These are phyloP conservation scores for Diaporthe sp. DNA, from an alignment of 2,329 filamentous ascomycete species.

Conservation along the genomic window DNA sequence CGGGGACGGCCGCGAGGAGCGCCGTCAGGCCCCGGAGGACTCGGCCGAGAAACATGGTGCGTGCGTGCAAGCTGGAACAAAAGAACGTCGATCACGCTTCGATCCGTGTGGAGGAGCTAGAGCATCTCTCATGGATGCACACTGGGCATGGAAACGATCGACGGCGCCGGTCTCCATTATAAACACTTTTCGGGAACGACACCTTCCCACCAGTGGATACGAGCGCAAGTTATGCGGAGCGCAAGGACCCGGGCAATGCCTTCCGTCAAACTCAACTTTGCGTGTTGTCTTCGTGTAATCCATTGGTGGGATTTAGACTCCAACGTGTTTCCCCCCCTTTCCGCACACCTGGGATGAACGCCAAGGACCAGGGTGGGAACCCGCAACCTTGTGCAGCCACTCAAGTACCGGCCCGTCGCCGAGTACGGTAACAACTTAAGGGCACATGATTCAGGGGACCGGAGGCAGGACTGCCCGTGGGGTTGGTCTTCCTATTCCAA, in stretches of 20 bases:
- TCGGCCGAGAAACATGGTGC: slow-evolving; percentile 25
- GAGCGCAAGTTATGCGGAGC: background rate
- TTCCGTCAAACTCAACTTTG: background rate
- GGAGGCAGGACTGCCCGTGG: background rate
- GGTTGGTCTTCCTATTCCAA: background rate
- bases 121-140: too few relatives aligned
- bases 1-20: slow-evolving; percentile 36
- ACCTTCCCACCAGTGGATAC: too few relatives aligned
- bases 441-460: slow-evolving; percentile 23
- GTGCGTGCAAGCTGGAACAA: background rate
- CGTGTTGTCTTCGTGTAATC: background rate
- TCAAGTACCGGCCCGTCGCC: slow-evolving; percentile 22
- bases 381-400: background rate
- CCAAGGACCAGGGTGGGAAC: slow-evolving; percentile 5
- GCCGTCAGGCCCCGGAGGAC: slow-evolving; percentile 8
- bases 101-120: background rate
- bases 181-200: background rate
- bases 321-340: background rate
- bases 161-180: slow-evolving; percentile 10
- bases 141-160: slow-evolving; percentile 1
- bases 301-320: slow-evolving; percentile 28
- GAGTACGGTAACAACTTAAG: background rate
- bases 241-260: background rate
- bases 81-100: background rate
- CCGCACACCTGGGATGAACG: slow-evolving; percentile 4